Conservation (phyloP, 148 eudicot genomes). For the Rheum nobile region DNA sequence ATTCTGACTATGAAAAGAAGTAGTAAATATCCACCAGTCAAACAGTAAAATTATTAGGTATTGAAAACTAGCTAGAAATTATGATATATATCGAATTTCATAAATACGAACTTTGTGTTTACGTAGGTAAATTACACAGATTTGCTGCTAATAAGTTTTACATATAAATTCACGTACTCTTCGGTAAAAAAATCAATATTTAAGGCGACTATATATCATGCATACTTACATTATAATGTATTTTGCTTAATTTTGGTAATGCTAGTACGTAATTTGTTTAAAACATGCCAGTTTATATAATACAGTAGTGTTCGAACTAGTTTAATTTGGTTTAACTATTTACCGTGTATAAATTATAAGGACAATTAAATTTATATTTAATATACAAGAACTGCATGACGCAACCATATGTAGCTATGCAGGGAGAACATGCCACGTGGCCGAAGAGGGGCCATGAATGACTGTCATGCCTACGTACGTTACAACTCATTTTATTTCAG, state of each 20-base stretch:
- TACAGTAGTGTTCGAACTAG: neutral
- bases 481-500: too few relatives aligned
- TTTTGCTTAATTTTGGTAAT: too few relatives aligned
- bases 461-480: neutral
- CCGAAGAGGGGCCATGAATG: neutral
- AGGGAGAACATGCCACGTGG: constrained; percentile 1
- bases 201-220: too few relatives aligned
- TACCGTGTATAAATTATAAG: too few relatives aligned
- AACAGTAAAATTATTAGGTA: neutral
- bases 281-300: too few relatives aligned
- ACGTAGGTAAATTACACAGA: too few relatives aligned
- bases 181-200: too few relatives aligned
- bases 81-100: neutral
- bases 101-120: neutral
- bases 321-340: neutral
- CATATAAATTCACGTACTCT: too few relatives aligned
- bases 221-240: too few relatives aligned
- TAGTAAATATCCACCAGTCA: constrained; percentile 2
- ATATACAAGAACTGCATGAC: neutral
- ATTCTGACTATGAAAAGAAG: neutral
- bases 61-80: neutral
- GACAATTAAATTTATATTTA: neutral
- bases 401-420: neutral
- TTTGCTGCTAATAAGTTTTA: too few relatives aligned
- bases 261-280: too few relatives aligned